Evolutionary conservation across 31 red algal species (phyloP).

Genomic region (Endocladia muricata): DNA sequence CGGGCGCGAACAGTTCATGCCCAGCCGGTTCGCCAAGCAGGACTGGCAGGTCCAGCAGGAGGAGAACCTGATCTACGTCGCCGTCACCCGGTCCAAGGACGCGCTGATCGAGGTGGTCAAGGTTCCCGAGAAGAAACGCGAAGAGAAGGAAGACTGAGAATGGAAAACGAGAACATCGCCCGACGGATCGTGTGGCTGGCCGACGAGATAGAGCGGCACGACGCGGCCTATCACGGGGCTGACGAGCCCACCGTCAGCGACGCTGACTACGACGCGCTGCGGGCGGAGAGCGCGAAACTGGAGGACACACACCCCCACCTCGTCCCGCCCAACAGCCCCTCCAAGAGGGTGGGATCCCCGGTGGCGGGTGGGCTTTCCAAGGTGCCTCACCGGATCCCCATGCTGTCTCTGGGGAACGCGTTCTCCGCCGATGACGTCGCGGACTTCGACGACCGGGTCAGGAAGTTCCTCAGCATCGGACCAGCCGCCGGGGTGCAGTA

Average conservation of each 20-base stretch:
- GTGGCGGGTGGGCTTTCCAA: neutral
- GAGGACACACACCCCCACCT: constrained; percentile 26
- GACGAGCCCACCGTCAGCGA: constrained; percentile 35
- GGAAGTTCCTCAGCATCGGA: neutral
- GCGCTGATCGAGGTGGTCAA: neutral
- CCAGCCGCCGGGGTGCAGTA: neutral
- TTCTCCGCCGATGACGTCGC: constrained; percentile 14
- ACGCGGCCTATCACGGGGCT: constrained; percentile 9
- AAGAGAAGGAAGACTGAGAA: too few species aligned
- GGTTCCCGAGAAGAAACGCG: too few species aligned
- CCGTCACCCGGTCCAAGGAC: neutral
- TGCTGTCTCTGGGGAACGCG: constrained; percentile 41
- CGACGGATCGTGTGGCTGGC: neutral
- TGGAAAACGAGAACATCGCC: too few species aligned
- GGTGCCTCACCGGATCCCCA: constrained; percentile 19
- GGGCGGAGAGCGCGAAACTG: neutral
- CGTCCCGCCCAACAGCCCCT: constrained; percentile 25
- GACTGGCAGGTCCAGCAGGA: neutral
- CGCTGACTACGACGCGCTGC: constrained; percentile 42
- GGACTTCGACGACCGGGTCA: constrained; percentile 17
- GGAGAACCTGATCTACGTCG: constrained; percentile 1
- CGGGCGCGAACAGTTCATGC: neutral
- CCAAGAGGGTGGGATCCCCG: constrained; percentile 28
- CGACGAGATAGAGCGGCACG: neutral
- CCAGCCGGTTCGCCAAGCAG: neutral